Conservation (phyloP, 2,329 filamentous ascomycete genomes). For the Venturia pyrina region DNA sequence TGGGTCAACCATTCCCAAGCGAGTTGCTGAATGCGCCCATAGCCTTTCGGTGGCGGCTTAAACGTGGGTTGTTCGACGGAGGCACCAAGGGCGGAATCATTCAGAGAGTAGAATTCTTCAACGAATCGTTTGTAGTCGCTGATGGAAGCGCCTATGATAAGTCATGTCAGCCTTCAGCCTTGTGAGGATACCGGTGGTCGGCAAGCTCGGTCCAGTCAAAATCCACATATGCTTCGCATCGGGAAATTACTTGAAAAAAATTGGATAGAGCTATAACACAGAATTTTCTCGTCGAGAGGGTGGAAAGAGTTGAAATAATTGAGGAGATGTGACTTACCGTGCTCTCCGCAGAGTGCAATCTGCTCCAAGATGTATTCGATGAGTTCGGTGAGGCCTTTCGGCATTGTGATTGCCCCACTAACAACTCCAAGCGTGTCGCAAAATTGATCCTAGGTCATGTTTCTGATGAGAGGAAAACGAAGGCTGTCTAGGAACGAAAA, state of each 20-base stretch:
- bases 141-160: conserved; percentile 28
- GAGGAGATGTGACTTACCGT: conserved; percentile 33
- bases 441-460: not conserved
- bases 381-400: conserved; percentile 43
- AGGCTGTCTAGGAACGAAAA: not conserved
- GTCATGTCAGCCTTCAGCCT: not conserved
- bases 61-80: conserved; percentile 12
- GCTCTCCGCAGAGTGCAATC: conserved; percentile 47
- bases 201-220: not conserved
- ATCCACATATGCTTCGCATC: not conserved
- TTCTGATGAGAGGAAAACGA: not conserved
- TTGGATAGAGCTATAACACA: not conserved
- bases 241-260: not conserved
- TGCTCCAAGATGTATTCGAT: conserved; percentile 49
- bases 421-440: not conserved
- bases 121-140: conserved; percentile 31
- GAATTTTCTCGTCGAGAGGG: too few relatives aligned
- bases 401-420: conserved; percentile 26
- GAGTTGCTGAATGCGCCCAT: conserved; percentile 41
- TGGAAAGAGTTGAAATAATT: not conserved
- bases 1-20: conserved; percentile 48
- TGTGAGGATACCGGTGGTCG: not conserved
- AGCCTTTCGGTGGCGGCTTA: conserved; percentile 25
- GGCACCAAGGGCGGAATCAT: conserved; percentile 8
- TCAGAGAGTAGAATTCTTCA: conserved; percentile 24